Evolutionary conservation across 495 filamentous ascomycete species (phyloP).

Genomic region (Acidiella bohemica): DNA sequence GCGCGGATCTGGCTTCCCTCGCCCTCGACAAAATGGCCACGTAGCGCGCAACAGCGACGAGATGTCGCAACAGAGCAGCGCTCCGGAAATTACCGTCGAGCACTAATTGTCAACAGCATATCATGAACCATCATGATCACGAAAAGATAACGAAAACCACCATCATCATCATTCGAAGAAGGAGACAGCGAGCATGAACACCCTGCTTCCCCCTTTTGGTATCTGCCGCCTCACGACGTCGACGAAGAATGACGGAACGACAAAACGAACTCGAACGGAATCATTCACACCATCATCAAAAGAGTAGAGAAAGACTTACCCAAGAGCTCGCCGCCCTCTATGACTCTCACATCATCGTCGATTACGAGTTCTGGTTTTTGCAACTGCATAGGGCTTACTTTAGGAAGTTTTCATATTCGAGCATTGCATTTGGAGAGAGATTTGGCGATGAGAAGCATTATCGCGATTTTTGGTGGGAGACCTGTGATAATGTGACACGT

Average conservation of each 20-base stretch:
- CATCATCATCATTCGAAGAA: neutral
- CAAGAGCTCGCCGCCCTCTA: no score
- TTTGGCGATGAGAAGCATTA: no score
- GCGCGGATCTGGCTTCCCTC: conserved; percentile 60
- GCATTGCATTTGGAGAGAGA: no score
- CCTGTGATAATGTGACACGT: no score
- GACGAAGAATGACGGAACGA: neutral
- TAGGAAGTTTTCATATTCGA: no score
- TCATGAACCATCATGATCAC: conserved; percentile 3
- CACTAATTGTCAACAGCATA: conserved; percentile 14
- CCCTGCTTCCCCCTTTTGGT: neutral
- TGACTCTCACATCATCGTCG: no score
- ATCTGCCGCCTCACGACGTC: neutral
- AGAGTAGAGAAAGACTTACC: no score
- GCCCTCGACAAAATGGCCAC: conserved; percentile 67
- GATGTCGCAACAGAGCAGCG: conserved; percentile 43
- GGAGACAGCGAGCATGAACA: neutral
- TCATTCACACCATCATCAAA: no score
- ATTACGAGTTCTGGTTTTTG: no score
- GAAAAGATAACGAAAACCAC: neutral
- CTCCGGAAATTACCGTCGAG: conserved; percentile 33
- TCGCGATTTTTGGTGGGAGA: no score
- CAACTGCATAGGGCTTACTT: no score
- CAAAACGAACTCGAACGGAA: no score
- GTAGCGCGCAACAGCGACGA: conserved; percentile 70